Evolutionary conservation across 805 yeast species (phyloP), one percentile per base, ranked within the genome.

Genomic region (Blastobotrys attinorum): DNA sequence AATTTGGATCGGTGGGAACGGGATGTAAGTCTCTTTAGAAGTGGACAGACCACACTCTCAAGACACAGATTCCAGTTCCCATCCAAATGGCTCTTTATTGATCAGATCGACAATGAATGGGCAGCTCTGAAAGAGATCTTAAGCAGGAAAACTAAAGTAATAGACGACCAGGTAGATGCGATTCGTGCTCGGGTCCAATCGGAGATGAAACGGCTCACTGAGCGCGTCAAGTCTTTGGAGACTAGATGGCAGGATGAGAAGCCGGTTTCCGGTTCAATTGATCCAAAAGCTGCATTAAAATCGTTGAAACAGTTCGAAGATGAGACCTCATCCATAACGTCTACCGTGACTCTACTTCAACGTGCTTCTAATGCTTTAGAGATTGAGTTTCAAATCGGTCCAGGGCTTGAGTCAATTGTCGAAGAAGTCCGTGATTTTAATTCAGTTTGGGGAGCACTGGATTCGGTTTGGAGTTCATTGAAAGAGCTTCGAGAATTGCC

Each of bases 381-480:
- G 18, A 51, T 68, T 1, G 64, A 69, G 0, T 43, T 71, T 1
- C 49, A 49, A 0, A 41, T 59, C 0, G 13, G 59, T 51, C 4
- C 51, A 15, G 61, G 61, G 13, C 48, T 78, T 0, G 47, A 52
- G 0, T 52, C 53, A 0, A 52, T 72, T 2, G 18, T 57, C 0
- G 71, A 67, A 2, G 92, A 84, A 48, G 61, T 83, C 1, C 45
- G 51, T 0, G 83, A 81, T 38, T 67, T 81, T 31, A 72, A 67
- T 45, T 54, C 71, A 1, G 86, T 82, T 1, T 85, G 94, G 94
- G 53, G 67, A 1, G 66, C 81, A 0, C 66, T 86, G 29, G 73
- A 75, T 37, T 58, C 69, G 0, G 59, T 83, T 1, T 73, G 77
- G 71, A 61, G 61, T 3, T 59, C 69, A 1, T 55, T 82, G 2